Evolutionary conservation across 306 rosid genomes (phyloP).

Genomic region (Delonix regia): DNA sequence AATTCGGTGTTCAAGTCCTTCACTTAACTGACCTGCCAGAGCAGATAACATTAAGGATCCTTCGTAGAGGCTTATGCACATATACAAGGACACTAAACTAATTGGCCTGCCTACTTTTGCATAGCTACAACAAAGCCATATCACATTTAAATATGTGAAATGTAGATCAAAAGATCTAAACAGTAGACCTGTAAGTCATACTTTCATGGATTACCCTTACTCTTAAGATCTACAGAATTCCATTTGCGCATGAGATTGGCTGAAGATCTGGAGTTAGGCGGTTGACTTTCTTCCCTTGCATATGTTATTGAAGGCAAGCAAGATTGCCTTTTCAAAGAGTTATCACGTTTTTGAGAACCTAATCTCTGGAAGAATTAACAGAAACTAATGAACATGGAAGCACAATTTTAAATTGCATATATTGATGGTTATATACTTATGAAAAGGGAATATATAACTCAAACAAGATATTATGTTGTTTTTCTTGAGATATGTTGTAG

Average conservation of each 20-base stretch:
- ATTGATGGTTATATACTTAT: slow-evolving; percentile 1
- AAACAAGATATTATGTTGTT: neutral
- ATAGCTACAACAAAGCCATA: slow-evolving; percentile 20
- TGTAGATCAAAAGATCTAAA: slow-evolving; percentile 4
- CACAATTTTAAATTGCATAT: slow-evolving; percentile 10
- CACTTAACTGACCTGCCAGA: slow-evolving; percentile 75
- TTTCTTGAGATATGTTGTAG: slow-evolving; percentile 1
- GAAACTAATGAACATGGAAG: slow-evolving; percentile 29
- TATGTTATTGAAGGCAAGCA: slow-evolving; percentile 61
- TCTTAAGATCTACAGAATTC: slow-evolving; percentile 68
- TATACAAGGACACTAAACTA: slow-evolving; percentile 28
- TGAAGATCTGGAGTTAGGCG: slow-evolving; percentile 72
- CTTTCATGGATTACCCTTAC: slow-evolving; percentile 56
- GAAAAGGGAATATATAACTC: slow-evolving; percentile 1
- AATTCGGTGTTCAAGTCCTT: slow-evolving; percentile 83
- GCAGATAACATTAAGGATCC: slow-evolving; percentile 31
- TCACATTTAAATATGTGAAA: slow-evolving; percentile 7
- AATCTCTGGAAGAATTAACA: slow-evolving; percentile 58
- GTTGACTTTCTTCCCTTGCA: slow-evolving; percentile 79
- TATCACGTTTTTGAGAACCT: slow-evolving; percentile 84
- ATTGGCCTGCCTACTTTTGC: slow-evolving; percentile 18
- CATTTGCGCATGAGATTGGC: slow-evolving; percentile 68
- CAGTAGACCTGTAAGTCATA: neutral
- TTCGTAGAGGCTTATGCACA: neutral
- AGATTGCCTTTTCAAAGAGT: slow-evolving; percentile 61